Evolutionary conservation across 805 yeast genomes (phyloP).

Genomic region (Jamesozyma rosinii): DNA sequence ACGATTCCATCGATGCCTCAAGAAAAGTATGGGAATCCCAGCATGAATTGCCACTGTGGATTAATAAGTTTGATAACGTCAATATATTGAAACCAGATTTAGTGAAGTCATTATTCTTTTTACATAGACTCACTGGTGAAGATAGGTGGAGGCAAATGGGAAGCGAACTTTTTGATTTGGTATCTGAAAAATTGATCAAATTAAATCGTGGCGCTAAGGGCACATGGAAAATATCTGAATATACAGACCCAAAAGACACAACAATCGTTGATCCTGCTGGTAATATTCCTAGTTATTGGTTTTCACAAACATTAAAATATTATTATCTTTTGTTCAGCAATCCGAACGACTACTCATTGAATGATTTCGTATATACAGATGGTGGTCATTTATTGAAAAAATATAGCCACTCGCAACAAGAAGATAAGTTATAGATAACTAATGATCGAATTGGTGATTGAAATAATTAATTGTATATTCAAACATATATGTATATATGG

Average conservation of each 20-base stretch:
- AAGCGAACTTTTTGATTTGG: constrained; percentile 37
- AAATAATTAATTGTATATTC: no score
- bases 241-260: constrained; percentile 23
- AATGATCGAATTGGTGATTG: no score
- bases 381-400: constrained; percentile 52
- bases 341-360: constrained; percentile 36
- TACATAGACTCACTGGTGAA: constrained; percentile 55
- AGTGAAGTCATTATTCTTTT: constrained; percentile 49
- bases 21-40: constrained; percentile 16
- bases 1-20: constrained; percentile 8
- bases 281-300: constrained; percentile 42
- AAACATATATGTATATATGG: constrained; percentile 16
- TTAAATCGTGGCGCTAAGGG: constrained; percentile 33
- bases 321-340: constrained; percentile 42
- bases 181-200: constrained; percentile 26
- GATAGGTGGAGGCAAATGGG: constrained; percentile 48
- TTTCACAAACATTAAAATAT: constrained; percentile 52
- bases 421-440: not conserved
- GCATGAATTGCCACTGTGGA: constrained; percentile 25
- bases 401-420: not conserved
- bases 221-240: constrained; percentile 31
- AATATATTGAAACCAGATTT: constrained; percentile 52
- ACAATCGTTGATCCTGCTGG: constrained; percentile 18
- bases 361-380: constrained; percentile 49
- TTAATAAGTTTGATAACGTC: constrained; percentile 27